These are phyloP conservation scores for Ascobolus immersus DNA, from an alignment of 495 filamentous ascomycete species.

Conservation along the genomic window DNA sequence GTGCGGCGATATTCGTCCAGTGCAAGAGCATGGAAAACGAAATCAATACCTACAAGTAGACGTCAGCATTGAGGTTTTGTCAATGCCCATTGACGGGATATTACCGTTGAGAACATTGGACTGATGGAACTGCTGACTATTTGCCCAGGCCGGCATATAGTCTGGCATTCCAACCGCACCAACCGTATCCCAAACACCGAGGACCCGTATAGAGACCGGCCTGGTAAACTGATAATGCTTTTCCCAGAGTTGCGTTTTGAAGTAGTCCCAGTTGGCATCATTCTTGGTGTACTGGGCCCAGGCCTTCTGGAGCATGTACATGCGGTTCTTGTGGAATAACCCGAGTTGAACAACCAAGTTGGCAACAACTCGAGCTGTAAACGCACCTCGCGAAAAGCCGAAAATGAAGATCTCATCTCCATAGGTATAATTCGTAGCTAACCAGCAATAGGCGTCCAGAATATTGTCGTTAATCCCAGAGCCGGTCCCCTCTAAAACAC, in stretches of 20 bases:
- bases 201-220: slow-evolving; percentile 20
- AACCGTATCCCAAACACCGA: slow-evolving; percentile 37
- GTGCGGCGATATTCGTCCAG: slow-evolving; percentile 39
- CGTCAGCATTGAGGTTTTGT: slow-evolving; percentile 1
- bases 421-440: slow-evolving; percentile 38
- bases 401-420: slow-evolving; percentile 46
- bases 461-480: slow-evolving; percentile 23
- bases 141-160: slow-evolving; percentile 1
- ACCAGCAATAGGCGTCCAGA: slow-evolving; percentile 33
- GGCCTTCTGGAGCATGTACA: slow-evolving; percentile 5
- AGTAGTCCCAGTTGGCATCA: slow-evolving; percentile 7
- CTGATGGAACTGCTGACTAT: slow-evolving; percentile 3
- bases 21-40: slow-evolving; percentile 51
- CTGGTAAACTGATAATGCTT: slow-evolving; percentile 8
- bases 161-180: slow-evolving; percentile 29
- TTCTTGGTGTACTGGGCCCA: slow-evolving; percentile 13
- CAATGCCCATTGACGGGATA: slow-evolving; percentile 3
- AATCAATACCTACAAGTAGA: slow-evolving; percentile 22
- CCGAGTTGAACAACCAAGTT: slow-evolving; percentile 29
- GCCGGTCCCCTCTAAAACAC: slow-evolving; percentile 12
- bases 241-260: slow-evolving; percentile 1
- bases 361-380: slow-evolving; percentile 35
- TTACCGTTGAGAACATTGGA: slow-evolving; percentile 4
- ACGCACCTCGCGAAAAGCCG: slow-evolving; percentile 49
- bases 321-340: slow-evolving; percentile 3